Base-by-base conservation (phyloP, 2,329 filamentous ascomycete genomes). In the Epichloe hybrida region DNA sequence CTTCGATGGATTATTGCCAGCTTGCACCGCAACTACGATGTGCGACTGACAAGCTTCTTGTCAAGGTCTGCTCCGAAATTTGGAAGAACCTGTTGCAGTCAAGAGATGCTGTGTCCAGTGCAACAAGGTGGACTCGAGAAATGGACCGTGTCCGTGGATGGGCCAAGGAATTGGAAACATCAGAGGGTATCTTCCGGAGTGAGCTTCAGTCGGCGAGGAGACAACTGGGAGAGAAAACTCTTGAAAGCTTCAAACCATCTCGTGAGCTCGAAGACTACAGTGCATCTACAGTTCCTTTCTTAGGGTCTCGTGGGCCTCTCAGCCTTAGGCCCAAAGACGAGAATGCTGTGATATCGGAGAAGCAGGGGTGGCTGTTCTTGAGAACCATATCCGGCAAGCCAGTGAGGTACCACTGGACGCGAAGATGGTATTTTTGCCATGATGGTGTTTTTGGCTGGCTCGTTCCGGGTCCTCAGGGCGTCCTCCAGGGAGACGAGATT, bases 401-500 rank as follows among this genome's bases (percentile, higher is more conserved):
- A 0, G 86, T 89, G 13, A 77, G 91, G 54, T 88, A 89, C n/a
- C 78, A 80, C 40, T 98, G 93, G 93, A 78, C 88, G 27, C 80
- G 88, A 53, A 79, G 91, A 49, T 98, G 93, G 93, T 95, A 93
- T 62, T 97, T 95, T 65, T 84, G 95, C 58, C 90, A 91, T 56
- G 84, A 95, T 61, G 91, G 93, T 39, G 93, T 97, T 52, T 97
- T 98, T 66, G 93, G 93, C 21, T 97, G 89, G 81, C 75, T 98
- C 5, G 79, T 93, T 20, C 89, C 94, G 60, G 86, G 87, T 3
- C 73, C 81, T 0, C 81, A 90, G 52, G 91, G 89, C 36, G 93
- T 98, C 21, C 81, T 97, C 58, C 91, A 97, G 65, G 95, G 89
- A 45, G 93, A 98, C 61, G 89, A 95, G 69, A 95, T 95, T 54